Conservation (phyloP, 1,284 basidiomycete genomes). For the Fomitiporia mediterranea region DNA sequence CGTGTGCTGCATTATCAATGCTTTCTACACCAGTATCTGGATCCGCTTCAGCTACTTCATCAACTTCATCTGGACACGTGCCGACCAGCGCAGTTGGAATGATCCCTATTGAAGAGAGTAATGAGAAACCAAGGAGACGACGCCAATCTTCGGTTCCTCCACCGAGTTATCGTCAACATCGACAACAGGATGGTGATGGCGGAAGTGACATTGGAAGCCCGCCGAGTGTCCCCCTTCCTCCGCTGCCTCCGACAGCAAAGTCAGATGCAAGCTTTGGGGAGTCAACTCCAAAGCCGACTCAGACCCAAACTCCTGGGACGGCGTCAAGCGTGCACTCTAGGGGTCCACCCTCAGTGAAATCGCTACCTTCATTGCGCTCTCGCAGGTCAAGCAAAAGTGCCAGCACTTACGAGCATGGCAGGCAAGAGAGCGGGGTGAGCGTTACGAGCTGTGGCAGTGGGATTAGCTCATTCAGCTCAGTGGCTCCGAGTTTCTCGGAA, state of each 20-base stretch:
- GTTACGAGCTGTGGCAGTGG: neutral
- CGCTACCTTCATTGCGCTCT: neutral
- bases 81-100: neutral
- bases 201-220: conserved; percentile 9
- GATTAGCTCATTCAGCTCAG: neutral
- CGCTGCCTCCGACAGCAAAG: conserved; percentile 3
- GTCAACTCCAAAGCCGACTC: neutral
- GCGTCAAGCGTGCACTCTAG: neutral
- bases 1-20: neutral
- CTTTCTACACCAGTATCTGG: neutral
- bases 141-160: conserved; percentile 8
- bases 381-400: neutral
- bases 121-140: neutral
- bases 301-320: neutral
- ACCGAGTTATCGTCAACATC: neutral
- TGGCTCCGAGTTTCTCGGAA: conserved; percentile 5
- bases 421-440: conserved; percentile 8
- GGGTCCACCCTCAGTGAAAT: neutral
- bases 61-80: neutral
- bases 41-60: neutral
- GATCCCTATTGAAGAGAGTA: neutral
- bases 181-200: neutral
- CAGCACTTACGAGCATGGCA: neutral
- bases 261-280: neutral
- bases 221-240: conserved; percentile 8